Base-by-base conservation (phyloP, 441 rosid genomes). In the Bocquillonia castaneifolia region DNA sequence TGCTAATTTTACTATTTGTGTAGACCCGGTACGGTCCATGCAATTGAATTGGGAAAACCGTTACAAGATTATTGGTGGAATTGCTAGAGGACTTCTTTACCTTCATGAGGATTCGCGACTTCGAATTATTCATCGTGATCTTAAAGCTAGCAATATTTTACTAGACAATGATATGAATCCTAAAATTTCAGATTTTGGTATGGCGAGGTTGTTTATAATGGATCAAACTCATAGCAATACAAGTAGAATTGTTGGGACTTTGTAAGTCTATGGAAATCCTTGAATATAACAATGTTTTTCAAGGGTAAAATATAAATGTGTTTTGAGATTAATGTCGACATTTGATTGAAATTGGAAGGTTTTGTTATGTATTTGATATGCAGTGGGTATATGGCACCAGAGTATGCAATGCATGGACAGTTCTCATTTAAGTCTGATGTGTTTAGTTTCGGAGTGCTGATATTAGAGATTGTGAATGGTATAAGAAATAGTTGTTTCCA, bases 71-170 rank as follows among this genome's bases (percentile, higher is more conserved):
- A 85, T 75, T 7, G 73, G 64, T 0, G 89, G 92, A 14, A 83
- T 88, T 56, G 88, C 88, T 25, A 74, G 86, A 68, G 91, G 93
- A 10, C 78, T 90, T 20, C 66, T 84, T 0, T 86, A 86, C 52
- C 90, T 88, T 56, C 92, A 90, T 62, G 79, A 85, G 59, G 92
- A 90, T 68, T 86, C 94, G 0, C 76, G 83, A 66, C 81, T 81
- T 31, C 76, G 84, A 61, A 85, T 88, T 20, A 83, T 88, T 40
- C 94, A 90, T 51, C 78, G 90, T 51, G 90, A 90, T 63, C 75
- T 86, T 6, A 90, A 88, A 78, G 86, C 87, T 10, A 86, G 76
- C 31, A 80, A 82, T 25, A 73, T 77, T 34, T 59, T 77, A 26
- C 53, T 79, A 18, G 82, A 75, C 28, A 59, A 10, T 3, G 72